Percentiles rank a stretch among this genome's conserved stretches.
These are phyloP conservation scores for Aspergillus tamarii DNA, from an alignment of 2,329 filamentous ascomycete genomes.

Conservation along the genomic window DNA sequence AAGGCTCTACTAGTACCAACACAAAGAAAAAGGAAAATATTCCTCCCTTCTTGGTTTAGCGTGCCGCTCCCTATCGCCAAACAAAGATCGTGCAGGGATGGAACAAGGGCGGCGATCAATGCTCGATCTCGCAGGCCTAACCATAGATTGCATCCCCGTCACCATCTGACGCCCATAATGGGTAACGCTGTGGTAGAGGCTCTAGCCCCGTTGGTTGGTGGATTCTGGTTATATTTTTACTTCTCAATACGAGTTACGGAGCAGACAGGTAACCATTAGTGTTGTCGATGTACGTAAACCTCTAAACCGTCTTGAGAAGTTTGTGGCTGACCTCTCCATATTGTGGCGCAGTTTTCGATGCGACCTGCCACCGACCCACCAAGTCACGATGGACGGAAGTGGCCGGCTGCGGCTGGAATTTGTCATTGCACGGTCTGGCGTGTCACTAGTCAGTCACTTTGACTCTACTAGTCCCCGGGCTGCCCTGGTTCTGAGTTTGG, in stretches of 20 bases:
- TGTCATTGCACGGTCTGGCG: conserved; percentile 13
- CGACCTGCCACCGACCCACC: neutral
- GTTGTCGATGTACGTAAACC: neutral
- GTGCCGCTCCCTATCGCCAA: neutral
- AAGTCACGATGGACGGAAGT: conserved; percentile 6
- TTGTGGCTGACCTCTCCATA: conserved; percentile 1
- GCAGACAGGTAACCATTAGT: neutral
- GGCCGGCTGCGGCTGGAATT: conserved; percentile 9
- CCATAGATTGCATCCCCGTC: neutral
- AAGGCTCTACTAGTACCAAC: neutral
- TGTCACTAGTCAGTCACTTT: conserved; percentile 2
- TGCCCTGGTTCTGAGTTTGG: conserved; percentile 8
- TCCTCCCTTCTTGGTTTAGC: neutral
- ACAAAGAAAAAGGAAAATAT: neutral
- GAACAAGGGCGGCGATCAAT: conserved; percentile 17
- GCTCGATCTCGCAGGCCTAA: conserved; percentile 7
- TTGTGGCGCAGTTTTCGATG: conserved; percentile 3
- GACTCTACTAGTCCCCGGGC: neutral
- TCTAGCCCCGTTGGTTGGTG: neutral
- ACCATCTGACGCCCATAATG: neutral
- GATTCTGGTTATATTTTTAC: neutral
- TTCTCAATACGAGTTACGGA: conserved; percentile 1
- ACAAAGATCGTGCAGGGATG: conserved; percentile 18
- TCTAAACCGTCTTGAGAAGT: neutral
- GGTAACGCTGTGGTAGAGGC: neutral